Evolutionary conservation across 768 basidiomycete genomes (phyloP).

Genomic region (Tylopilus subfusipes): DNA sequence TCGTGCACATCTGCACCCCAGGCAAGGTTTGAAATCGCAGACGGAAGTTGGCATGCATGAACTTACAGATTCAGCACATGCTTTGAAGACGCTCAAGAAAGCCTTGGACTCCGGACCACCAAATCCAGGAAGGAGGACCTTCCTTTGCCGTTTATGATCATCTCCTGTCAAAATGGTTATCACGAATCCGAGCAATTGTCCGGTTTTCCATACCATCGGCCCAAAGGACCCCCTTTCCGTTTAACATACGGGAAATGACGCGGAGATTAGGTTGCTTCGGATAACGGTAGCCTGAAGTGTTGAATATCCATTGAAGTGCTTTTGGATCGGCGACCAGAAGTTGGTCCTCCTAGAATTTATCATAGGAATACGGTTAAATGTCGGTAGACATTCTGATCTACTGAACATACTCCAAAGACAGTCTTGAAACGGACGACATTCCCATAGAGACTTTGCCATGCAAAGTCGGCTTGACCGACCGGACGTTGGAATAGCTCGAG

Average conservation of each 20-base stretch:
- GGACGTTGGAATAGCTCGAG: slow-evolving; percentile 27
- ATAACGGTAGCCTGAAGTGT: background rate
- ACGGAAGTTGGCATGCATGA: background rate
- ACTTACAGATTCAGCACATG: slow-evolving; percentile 29
- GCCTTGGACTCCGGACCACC: slow-evolving; percentile 49
- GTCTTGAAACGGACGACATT: slow-evolving; percentile 28
- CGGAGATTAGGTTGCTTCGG: background rate
- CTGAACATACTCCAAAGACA: slow-evolving; percentile 23
- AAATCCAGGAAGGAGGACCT: slow-evolving; percentile 54
- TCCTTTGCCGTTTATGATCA: slow-evolving; percentile 53
- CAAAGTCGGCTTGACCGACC: slow-evolving; percentile 27
- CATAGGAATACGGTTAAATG: background rate
- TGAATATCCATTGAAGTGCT: background rate
- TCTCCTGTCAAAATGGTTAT: slow-evolving; percentile 23
- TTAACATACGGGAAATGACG: background rate
- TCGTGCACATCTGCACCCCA: slow-evolving; percentile 17
- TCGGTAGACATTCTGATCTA: background rate
- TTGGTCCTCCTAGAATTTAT: background rate
- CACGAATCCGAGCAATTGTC: background rate
- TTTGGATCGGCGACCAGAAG: background rate
- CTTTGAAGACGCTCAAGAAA: slow-evolving; percentile 47
- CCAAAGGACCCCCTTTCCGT: background rate
- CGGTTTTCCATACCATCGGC: background rate
- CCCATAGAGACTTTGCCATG: slow-evolving; percentile 32
- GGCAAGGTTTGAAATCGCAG: background rate